Evolutionary conservation across 2,329 filamentous ascomycete genomes (phyloP), one percentile per base, ranked within the genome.

Genomic region (Microsporum canis): DNA sequence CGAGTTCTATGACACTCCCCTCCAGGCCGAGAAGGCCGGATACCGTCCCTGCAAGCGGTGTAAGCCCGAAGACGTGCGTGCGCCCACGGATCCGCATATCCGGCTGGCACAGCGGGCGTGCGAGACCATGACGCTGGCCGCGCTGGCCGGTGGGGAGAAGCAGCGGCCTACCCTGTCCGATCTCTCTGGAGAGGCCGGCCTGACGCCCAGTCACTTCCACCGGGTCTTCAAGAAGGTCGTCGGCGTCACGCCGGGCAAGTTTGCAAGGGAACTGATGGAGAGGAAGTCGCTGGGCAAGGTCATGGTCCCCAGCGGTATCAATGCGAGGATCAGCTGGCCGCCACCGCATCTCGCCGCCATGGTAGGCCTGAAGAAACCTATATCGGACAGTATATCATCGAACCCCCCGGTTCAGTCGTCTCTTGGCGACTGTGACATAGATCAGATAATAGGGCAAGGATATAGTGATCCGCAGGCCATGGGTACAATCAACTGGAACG

Each of bases 21-120:
- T 69, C 1, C 72, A 79, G 61, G 82, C 81, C 7, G 75, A 77
- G 65, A 68, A 70, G 8, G 76, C 75, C 14, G 81, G 81, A 0
- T 84, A 79, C 66, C 74, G 80, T 41, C 71, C 81, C 0, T 84
- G 82, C 71, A 83, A 82, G 70, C 76, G 81, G 60, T 84, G 82
- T 69, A 77, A 76, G 61, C 79, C 81, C 29, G 72, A 79, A 63
- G 62, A 63, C 38, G 65, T 66, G 58, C 63, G 67, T 39, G 61
- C 66, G 58, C 62, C 67, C 58, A 63, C 64, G 36, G 70, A 74
- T 57, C 71, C 72, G 2, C 72, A 74, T 59, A 63, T 67, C 5
- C 63, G 64, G 41, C 62, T 73, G 51, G 67, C 75, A 7, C 67
- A 69, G 29, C 65, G 64, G 60, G 71, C 71, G 39, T 72, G 72